Evolutionary conservation across 331 rosid species (phyloP), one percentile per base, ranked within the genome.

Genomic region (Cydonia oblonga): DNA sequence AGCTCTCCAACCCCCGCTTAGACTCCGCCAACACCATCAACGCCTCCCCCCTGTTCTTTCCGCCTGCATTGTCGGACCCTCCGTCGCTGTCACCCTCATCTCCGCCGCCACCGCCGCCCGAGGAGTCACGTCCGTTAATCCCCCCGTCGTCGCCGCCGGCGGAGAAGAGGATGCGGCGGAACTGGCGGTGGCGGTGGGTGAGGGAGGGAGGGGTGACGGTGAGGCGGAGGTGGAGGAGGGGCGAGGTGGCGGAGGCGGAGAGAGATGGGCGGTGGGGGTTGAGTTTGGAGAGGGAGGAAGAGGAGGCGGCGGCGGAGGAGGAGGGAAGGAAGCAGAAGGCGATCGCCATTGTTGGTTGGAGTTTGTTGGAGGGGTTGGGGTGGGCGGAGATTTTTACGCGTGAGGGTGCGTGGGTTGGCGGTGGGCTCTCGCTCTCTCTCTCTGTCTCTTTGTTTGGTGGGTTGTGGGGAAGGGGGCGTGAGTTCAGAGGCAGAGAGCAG

Each of bases 1-100:
- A 9, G 66, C 78, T 85, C 74, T 91, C 97, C 80, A 89, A 51
- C 19, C 89, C 57, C 83, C 89, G 78, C 29, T 93, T 91, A 3
- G 91, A 84, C 81, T 88, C 84, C 70, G 83, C 89, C 81, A 91
- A 38, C 69, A 91, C 81, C 80, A 91, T 4, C 6, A 89, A 7
- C 26, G 87, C 98, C 80, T 93, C 91, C 71, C 70, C 53, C 26
- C 57, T 70, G 64, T 75, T 77, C 58, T 79, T 81, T 4, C 75
- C 88, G 4, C 83, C 88, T 0, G 85, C 97, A 85, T 85, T 80
- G 67, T 66, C 85, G 7, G 80, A 79, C 30, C 56, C 70, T 7
- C 25, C 81, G 19, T 59, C 42, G 0, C 57, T 76, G 0, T 80
- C 84, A 4, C 66, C 81, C 0, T 59, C 85, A 3, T 82, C 86